Base-by-base conservation (phyloP, 805 yeast species). In the Metschnikowia orientalis region DNA sequence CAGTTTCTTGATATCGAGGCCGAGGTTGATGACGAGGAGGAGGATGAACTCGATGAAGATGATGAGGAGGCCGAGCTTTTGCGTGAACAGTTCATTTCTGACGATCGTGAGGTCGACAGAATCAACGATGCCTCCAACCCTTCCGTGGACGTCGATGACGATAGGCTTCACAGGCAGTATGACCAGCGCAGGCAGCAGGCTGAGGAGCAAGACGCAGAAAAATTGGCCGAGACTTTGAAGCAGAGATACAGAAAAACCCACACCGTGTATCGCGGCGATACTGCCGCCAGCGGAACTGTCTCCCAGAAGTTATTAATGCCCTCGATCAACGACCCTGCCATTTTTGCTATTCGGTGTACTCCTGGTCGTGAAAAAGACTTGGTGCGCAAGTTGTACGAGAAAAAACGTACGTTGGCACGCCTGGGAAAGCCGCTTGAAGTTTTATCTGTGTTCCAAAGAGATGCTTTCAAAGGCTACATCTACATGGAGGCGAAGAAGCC, bases 1-100 rank as follows among this genome's bases (percentile, higher is more conserved):
- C 89, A 83, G 69, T 92, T 88, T 59, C 72, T 92, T 62, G 98
- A 92, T 84, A 95, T 92, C 34, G 97, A 92, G 69, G 98, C 97
- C 39, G 97, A 90, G 59, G 98, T 92, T 37, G 95, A 90, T 58
- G 97, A 90, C 41, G 97, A 92, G 46, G 97, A 92, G 35, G 97
- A 90, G 45, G 94, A 83, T 26, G 77, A 79, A 18, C 90, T 87
- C 42, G 97, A 89, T 41, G 72, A 66, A 38, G 97, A 88, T 29
- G 97, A 90, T 42, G 97, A 82, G 47, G 85, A 79, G 47, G 89
- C 94, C n/a, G 97, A 84, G 42, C 63, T 85, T 18, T 76, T 82
- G 27, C 77, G 87, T 50, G 94, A 82, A 55, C 90, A 87, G 52
- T 84, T 84, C 54, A 77, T 84, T 44, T 77, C 85, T 2, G 84